Conservation (phyloP, 2,329 filamentous ascomycete species). For the Verticillium tricorpus region DNA sequence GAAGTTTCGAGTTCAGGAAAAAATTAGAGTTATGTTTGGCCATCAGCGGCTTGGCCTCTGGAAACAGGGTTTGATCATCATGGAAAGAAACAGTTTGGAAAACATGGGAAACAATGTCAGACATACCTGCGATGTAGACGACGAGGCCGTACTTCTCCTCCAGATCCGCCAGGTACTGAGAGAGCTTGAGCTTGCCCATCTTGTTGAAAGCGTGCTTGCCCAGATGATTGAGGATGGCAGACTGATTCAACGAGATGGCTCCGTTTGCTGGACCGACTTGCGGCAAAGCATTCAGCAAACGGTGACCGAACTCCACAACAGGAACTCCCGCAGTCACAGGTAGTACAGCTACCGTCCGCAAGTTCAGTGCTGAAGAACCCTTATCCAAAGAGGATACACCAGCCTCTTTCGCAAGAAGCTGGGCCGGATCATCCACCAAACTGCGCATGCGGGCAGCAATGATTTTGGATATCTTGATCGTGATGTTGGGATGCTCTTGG, state of each 20-base stretch:
- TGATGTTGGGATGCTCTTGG: conserved; percentile 95
- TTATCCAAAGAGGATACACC: conserved; percentile 56
- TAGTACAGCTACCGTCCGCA: conserved; percentile 87
- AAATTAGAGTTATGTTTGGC: conserved; percentile 60
- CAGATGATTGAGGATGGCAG: conserved; percentile 88
- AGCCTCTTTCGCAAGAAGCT: conserved; percentile 59
- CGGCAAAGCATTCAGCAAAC: conserved; percentile 78
- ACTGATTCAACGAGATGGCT: conserved; percentile 87
- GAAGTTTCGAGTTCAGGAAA: conserved; percentile 48
- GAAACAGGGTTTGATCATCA: conserved; percentile 49
- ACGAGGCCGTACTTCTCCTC: conserved; percentile 97
- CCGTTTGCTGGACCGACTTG: conserved; percentile 89
- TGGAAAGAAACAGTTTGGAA: conserved; percentile 16
- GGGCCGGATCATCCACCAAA: conserved; percentile 75
- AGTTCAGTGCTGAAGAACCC: conserved; percentile 81
- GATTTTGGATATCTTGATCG: conserved; percentile 98
- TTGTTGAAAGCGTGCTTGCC: conserved; percentile 94
- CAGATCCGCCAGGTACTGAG: conserved; percentile 91
- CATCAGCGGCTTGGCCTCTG: conserved; percentile 51
- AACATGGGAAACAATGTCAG: conserved; percentile 20
- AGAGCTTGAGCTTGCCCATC: conserved; percentile 94
- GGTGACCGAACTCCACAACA: conserved; percentile 90
- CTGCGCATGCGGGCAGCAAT: conserved; percentile 93
- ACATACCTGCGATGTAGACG: conserved; percentile 76
- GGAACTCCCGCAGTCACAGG: conserved; percentile 89